These are phyloP conservation scores for Nakazawaea wyomingensis DNA, from an alignment of 805 yeast genomes.

Conservation along the genomic window DNA sequence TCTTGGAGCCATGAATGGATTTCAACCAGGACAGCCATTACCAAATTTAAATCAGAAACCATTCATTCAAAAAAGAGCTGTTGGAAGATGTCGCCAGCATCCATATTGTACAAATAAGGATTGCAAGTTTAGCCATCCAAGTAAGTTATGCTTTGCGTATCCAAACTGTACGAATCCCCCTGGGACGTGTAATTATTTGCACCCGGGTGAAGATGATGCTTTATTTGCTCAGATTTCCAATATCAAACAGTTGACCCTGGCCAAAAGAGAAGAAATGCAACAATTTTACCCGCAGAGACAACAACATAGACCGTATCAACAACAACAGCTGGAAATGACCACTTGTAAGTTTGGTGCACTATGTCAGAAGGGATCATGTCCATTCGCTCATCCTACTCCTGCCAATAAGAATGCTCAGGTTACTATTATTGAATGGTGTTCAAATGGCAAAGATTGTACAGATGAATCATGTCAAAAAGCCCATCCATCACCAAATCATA, in stretches of 20 bases:
- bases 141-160: constrained; percentile 64
- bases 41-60: constrained; percentile 20
- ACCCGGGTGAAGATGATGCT: constrained; percentile 79
- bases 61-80: constrained; percentile 43
- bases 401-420: constrained; percentile 72
- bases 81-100: constrained; percentile 63
- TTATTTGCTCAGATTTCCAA: constrained; percentile 64
- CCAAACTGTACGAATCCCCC: constrained; percentile 76
- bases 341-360: constrained; percentile 72
- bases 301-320: constrained; percentile 29
- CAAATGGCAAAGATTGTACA: constrained; percentile 58
- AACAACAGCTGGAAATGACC: constrained; percentile 18
- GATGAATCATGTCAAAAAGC: constrained; percentile 64
- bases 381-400: constrained; percentile 90
- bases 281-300: constrained; percentile 28
- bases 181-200: constrained; percentile 79
- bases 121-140: constrained; percentile 78
- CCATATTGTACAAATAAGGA: constrained; percentile 65
- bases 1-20: constrained; percentile 24
- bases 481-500: constrained; percentile 69
- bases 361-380: constrained; percentile 76
- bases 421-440: constrained; percentile 68
- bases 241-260: constrained; percentile 38
- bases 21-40: constrained; percentile 6
- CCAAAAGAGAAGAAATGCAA: constrained; percentile 16